A percentile compares a stretch with the other conserved stretches of the same genome.
These are phyloP conservation scores for Trichoderma orchidacearum DNA, from an alignment of 495 filamentous ascomycete species.

Conservation along the genomic window DNA sequence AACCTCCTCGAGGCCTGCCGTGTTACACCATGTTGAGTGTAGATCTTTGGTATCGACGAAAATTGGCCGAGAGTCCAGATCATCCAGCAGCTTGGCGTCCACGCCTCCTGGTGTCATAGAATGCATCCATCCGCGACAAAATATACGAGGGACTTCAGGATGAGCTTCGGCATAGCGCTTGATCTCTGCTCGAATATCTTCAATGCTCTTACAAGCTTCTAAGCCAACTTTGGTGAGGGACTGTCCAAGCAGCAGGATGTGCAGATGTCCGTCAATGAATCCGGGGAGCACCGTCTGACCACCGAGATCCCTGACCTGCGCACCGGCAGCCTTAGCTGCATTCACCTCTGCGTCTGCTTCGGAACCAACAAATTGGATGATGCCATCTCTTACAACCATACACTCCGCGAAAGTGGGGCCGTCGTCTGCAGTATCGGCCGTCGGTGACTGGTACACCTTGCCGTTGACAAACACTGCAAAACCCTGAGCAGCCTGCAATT, in stretches of 20 bases:
- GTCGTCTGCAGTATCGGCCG: not conserved
- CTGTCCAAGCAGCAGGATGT: slow-evolving; percentile 46
- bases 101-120: slow-evolving; percentile 37
- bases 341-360: slow-evolving; percentile 15
- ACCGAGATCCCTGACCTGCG: slow-evolving; percentile 27
- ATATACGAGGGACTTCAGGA: slow-evolving; percentile 34
- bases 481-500: not conserved
- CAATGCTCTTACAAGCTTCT: slow-evolving; percentile 35
- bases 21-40: slow-evolving; percentile 50
- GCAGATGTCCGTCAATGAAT: slow-evolving; percentile 53
- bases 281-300: slow-evolving; percentile 41
- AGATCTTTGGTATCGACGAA: slow-evolving; percentile 49
- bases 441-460: not conserved
- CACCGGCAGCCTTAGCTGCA: slow-evolving; percentile 11
- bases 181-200: slow-evolving; percentile 38
- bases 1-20: slow-evolving; percentile 38
- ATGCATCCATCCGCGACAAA: slow-evolving; percentile 50
- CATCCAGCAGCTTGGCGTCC: slow-evolving; percentile 40
- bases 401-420: slow-evolving; percentile 1
- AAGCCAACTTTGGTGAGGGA: slow-evolving; percentile 44
- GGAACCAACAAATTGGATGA: slow-evolving; percentile 24
- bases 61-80: slow-evolving; percentile 41
- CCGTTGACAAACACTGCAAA: not conserved
- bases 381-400: slow-evolving; percentile 13
- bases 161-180: slow-evolving; percentile 33